Base-by-base conservation (phyloP, 441 rosid genomes). In the Gossypium trilobum region DNA sequence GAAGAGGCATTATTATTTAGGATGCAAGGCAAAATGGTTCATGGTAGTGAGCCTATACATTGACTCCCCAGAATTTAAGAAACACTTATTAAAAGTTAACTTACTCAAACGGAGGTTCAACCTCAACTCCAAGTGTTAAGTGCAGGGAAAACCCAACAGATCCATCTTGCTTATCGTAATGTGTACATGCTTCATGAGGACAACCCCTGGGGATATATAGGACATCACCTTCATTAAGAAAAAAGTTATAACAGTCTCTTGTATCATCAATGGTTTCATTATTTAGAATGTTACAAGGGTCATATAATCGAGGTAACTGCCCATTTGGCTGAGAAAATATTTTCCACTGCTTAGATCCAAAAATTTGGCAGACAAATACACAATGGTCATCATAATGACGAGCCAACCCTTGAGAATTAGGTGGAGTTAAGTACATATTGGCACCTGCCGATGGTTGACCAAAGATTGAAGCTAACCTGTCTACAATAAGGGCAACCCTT, bases 371-470 rank as follows among this genome's bases (percentile, higher is more conserved):
- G 22, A 86, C 88, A 84, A 86, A 87, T 23, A 86, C 89, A 57
- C 90, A 86, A 68, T 88, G 88, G 66, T 88, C 89, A 63, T 88
- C 93, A 13, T 68, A 81, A 70, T 86, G 90, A 70, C 70, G 22
- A 74, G 89, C 88, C 79, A 85, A 82, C 23, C 90, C 93, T 54
- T 85, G 90, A 70, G 93, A 85, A 63, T 82, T 83, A 63, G 82
- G 84, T 2, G 90, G 90, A 50, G 93, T 88, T 79, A 87, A 59
- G 83, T 88, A 87, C 13, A 88, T 68, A 79, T 86, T 86, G 72
- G 88, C 89, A 66, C 92, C 92, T 31, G 82, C 83, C 50, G 90
- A 86, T 25, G 90, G 92, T 72, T 85, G 92, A 73, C 92, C 92
- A 74, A 88, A 86, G 75, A 88, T 60, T 69, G 84, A 83, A 48